Evolutionary conservation across 768 basidiomycete genomes (phyloP), one percentile per base, ranked within the genome.

Genomic region (Dioszegia crocea): DNA sequence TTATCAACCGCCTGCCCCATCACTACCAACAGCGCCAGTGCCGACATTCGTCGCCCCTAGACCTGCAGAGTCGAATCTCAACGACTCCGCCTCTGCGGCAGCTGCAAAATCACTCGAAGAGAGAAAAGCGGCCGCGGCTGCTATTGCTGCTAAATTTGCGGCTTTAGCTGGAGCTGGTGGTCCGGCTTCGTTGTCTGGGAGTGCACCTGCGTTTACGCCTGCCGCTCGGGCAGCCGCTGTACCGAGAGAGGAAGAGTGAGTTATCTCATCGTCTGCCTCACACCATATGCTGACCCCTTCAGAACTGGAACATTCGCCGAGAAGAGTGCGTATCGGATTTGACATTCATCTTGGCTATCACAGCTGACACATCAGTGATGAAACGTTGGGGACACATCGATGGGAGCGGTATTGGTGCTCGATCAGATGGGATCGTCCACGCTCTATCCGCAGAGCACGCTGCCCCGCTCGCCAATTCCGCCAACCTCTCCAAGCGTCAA

Each of bases 381-480:
- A 89, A 88, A 2, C 96, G 92, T 79, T 93, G 88, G 89, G 93
- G 93, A 0, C 91, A 96, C 74, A 88, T 89, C 73, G 89, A 90
- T 74, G 94, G 94, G 1, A 86, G 91, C 77, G 93, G 93, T 10
- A 82, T 97, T 1, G 94, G 94, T 31, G 86, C 83, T 0, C 85
- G 88, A 59, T 88, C 86, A 8, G 82, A 83, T 1, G 92, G 92
- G 1, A 93, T 98, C 44, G 84, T 93, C 43, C 88, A 93, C 58
- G 91, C 93, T 4, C 82, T 97, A 3, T 83, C 85, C 0, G 88
- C 94, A 21, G 88, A 93, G 70, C 70, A 76, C 44, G 64, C 73
- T 21, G 55, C 26, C 4, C 86, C 87, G 55, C 64, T 81, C 57
- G 56, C 78, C 68, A 49, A 27, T 78, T 39, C 75, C 76, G 27